A percentile compares a stretch with the other conserved stretches of the same genome.
Evolutionary conservation across 225 moss, liverwort and hornwort species (phyloP).

Genomic region (Rhytidiadelphus loreus): DNA sequence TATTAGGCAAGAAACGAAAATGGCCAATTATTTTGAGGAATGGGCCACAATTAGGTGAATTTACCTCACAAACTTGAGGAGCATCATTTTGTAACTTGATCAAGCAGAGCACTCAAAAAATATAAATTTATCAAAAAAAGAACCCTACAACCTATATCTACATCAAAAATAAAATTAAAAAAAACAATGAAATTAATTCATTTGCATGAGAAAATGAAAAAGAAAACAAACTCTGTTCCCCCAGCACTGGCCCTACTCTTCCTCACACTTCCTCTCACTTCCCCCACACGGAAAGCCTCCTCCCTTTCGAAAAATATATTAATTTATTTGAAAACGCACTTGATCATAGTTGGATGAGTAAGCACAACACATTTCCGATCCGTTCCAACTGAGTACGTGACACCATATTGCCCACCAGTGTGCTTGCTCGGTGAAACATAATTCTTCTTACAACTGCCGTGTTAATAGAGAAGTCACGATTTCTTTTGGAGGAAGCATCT

Average conservation of each 20-base stretch:
- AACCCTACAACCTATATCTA: not conserved
- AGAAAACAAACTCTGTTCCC: not conserved
- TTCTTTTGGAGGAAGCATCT: not conserved
- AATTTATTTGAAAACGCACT: not conserved
- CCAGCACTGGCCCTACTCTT: not conserved
- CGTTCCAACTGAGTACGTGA: not conserved
- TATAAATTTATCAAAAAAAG: not conserved
- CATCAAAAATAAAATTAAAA: not conserved
- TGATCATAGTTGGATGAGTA: not conserved
- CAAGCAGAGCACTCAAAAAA: not conserved
- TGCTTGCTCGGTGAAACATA: not conserved
- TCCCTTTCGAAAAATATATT: not conserved
- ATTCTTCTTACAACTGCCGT: not conserved
- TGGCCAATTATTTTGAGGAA: not conserved
- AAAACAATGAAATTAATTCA: not conserved
- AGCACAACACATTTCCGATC: not conserved
- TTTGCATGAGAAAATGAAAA: not conserved
- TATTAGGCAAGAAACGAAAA: not conserved
- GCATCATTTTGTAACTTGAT: not conserved
- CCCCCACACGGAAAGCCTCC: not conserved
- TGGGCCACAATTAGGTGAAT: not conserved
- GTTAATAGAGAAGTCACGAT: not conserved
- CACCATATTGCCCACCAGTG: not conserved
- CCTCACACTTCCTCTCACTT: not conserved
- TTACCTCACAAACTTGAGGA: not conserved